Evolutionary conservation across 441 rosid species (phyloP), one percentile per base, ranked within the genome.

Genomic region (Adansonia madagascariensis): DNA sequence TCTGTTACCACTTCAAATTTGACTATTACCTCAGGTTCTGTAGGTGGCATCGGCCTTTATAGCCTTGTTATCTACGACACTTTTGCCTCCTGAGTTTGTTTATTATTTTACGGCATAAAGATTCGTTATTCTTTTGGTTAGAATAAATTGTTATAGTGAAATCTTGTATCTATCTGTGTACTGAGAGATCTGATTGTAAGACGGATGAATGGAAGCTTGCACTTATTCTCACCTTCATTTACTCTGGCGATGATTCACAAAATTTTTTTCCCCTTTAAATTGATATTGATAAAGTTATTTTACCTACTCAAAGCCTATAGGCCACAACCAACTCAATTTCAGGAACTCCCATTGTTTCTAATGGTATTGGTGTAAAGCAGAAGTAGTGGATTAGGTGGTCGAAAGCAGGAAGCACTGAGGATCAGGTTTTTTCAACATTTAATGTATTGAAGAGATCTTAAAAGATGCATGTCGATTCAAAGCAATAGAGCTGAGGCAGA

Each of bases 351-450:
- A 62, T 43, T 12, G 52, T 41, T 8, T 65, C 52, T 65, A 43
- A 56, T 27, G 59, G 70, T 66, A 75, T 70, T 73, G 83, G 71
- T 69, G n/a, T 41, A 49, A 66, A 55, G 57, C 31, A 8, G 18
- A 53, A 67, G 74, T 44, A 76, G 47, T 76, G 88, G 82, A 79
- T 80, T 85, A 52, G 88, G 78, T 82, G 76, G 63, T 85, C 72
- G 50, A 35, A 80, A 80, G 74, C 79, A 77, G 46, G 55, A 6
- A 72, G 27, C 35, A 11, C 47, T 5, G 71, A 50, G 77, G 76
- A 63, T 5, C 35, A 10, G 65, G 63, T 73, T 44, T 15, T 17
- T 47, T n/a, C 27, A 24, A 60, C 4, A 10, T 35, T 71, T 17
- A 46, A 57, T 57, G 41, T 53, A 62, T 75, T 64, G 50, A 70